These are phyloP conservation scores for Hyaloscypha finlandica DNA, from an alignment of 495 filamentous ascomycete genomes.

Conservation along the genomic window DNA sequence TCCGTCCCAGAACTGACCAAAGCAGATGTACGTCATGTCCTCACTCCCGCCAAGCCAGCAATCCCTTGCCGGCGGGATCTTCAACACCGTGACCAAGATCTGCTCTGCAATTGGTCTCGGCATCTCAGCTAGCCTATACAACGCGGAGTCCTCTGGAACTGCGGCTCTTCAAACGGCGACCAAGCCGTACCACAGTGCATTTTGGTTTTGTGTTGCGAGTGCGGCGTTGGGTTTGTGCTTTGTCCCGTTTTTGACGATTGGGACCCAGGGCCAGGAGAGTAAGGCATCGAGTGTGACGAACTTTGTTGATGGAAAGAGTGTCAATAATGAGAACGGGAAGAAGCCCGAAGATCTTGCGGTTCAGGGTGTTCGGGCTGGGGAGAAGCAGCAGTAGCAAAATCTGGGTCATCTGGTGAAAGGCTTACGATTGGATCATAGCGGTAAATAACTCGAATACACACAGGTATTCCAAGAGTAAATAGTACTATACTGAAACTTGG, in stretches of 20 bases:
- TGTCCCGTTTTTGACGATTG: conserved; percentile 44
- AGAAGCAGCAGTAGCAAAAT: neutral
- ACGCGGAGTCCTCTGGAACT: conserved; percentile 36
- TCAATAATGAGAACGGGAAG: neutral
- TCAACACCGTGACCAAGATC: conserved; percentile 57
- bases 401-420: no score
- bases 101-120: conserved; percentile 55
- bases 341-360: neutral
- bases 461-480: no score
- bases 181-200: conserved; percentile 48
- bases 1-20: conserved; percentile 25
- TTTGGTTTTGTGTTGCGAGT: conserved; percentile 58
- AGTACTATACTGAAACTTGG: no score
- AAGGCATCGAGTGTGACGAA: neutral
- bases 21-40: conserved; percentile 57
- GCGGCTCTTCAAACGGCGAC: conserved; percentile 40
- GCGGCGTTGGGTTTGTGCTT: conserved; percentile 43
- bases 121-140: conserved; percentile 51
- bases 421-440: no score
- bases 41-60: conserved; percentile 56
- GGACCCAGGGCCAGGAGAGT: conserved; percentile 39
- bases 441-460: no score
- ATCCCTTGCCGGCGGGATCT: conserved; percentile 58
- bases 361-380: neutral
- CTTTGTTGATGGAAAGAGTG: neutral